These are phyloP conservation scores for Penicillium sp. DNA, from an alignment of 2,329 filamentous ascomycete genomes.

Conservation along the genomic window DNA sequence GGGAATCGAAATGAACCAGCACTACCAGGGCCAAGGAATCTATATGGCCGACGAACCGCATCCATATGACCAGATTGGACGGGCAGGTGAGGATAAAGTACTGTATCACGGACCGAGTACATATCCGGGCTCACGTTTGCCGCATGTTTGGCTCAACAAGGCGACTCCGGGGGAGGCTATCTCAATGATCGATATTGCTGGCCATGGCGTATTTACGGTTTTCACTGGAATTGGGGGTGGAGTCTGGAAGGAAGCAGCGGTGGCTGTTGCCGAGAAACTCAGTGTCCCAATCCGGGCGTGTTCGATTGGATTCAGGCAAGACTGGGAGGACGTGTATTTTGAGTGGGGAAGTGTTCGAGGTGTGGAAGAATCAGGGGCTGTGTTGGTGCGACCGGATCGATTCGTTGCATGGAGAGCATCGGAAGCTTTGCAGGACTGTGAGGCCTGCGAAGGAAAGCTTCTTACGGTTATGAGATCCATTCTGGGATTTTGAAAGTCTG, in stretches of 20 bases:
- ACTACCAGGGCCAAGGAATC: constrained; percentile 48
- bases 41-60: constrained; percentile 44
- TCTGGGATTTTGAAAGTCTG: background rate
- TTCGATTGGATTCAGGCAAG: constrained; percentile 56
- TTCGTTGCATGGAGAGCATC: constrained; percentile 54
- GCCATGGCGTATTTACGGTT: constrained; percentile 52
- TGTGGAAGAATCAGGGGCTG: constrained; percentile 36
- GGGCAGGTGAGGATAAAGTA: constrained; percentile 40
- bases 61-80: constrained; percentile 12
- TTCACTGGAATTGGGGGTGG: constrained; percentile 57
- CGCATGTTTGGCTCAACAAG: constrained; percentile 62
- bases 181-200: constrained; percentile 60
- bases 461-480: background rate
- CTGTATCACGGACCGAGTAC: constrained; percentile 49
- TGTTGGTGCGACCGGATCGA: constrained; percentile 53
- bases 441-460: background rate
- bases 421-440: background rate
- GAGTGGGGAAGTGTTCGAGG: constrained; percentile 56
- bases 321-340: constrained; percentile 61
- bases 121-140: constrained; percentile 58
- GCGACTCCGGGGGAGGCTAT: constrained; percentile 43
- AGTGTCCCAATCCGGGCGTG: constrained; percentile 50
- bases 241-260: constrained; percentile 52
- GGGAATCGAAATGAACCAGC: constrained; percentile 60
- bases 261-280: constrained; percentile 34